These are phyloP conservation scores for Aspergillus sp. DNA, from an alignment of 2,329 filamentous ascomycete species.

Conservation along the genomic window DNA sequence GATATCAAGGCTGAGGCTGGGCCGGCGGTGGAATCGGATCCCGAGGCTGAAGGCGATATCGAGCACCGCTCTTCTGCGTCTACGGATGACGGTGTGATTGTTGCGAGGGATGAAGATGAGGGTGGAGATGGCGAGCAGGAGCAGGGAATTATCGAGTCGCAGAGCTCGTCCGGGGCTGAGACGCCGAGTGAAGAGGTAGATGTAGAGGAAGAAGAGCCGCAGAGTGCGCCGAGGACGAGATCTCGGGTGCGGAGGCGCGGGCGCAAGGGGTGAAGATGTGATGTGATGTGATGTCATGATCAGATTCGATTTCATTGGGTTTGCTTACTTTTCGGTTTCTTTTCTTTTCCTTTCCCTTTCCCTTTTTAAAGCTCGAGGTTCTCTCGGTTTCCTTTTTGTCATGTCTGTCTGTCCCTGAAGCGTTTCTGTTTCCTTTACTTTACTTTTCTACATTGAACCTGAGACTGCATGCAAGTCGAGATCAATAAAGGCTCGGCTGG, in stretches of 20 bases:
- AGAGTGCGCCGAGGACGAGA: constrained; percentile 20
- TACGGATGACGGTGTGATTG: constrained; percentile 31
- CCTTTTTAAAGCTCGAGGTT: not conserved
- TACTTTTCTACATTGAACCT: not conserved
- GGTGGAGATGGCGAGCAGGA: not conserved
- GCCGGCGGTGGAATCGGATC: constrained; percentile 27
- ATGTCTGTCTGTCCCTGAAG: not conserved
- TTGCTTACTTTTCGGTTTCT: not conserved
- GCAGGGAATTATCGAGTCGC: constrained; percentile 18
- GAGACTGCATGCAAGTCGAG: not conserved
- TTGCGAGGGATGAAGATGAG: constrained; percentile 33
- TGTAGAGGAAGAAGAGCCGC: constrained; percentile 9
- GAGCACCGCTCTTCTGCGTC: constrained; percentile 28
- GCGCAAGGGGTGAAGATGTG: constrained; percentile 27
- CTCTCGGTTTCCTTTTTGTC: not conserved
- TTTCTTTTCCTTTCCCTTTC: not conserved
- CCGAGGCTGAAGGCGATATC: constrained; percentile 21
- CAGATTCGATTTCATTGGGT: not conserved
- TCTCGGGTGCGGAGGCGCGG: constrained; percentile 25
- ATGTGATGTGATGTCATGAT: not conserved
- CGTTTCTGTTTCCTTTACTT: not conserved
- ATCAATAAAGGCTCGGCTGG: not conserved
- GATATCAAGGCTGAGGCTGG: constrained; percentile 55
- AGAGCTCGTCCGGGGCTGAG: constrained; percentile 28
- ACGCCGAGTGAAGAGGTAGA: constrained; percentile 18